Evolutionary conservation across 164 flowering plant species (phyloP), one percentile per base, ranked within the genome.

Genomic region (Pachysandra terminalis): DNA sequence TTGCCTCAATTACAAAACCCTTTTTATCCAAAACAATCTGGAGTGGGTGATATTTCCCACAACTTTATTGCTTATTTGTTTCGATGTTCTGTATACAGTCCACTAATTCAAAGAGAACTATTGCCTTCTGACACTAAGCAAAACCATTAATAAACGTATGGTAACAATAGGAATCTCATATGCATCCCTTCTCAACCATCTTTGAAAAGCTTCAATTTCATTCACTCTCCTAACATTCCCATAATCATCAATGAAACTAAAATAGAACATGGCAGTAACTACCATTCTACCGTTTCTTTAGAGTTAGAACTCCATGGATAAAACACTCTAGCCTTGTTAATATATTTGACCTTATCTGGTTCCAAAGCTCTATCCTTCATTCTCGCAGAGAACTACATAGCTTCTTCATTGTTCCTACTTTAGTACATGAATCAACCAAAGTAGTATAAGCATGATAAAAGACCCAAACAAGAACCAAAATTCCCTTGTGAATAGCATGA

Each of bases 391-490:
- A 91, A 76, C 74, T 66, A 77, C 60, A 85, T 77, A 0, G 93
- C 93, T 75, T 78, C 85, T 26, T 75, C 86, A 66, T 81, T 74
- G 51, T 79, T 82, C 70, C 94, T 89, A 71, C 61, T 58, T 70
- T 93, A 3, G 85, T 84, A 74, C 74, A 81, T 0, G 86, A 72
- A 80, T 93, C 97, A 61, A 96, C 88, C 71, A 93, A 69, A 65
- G 86, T 80, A 0, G 99, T 93, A 66, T 88, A 93, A 41, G 86
- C 99, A 66, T 79, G 85, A 70, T 87, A n/a, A 96, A 56, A 96
- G 87, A 51, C 83, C 40, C 77, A 89, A 76, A 80, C 91, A 96
- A 64, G 81, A 71, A 75, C 76, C 83, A 71, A 78, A 79, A 77
- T 87, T 79, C 2, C 83, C 81, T 23, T 84, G 88, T 0, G 82